phyloP scores from a whole-genome alignment of 2,329 filamentous ascomycete genomes.

The Paracamarosporium sp. region DNA sequence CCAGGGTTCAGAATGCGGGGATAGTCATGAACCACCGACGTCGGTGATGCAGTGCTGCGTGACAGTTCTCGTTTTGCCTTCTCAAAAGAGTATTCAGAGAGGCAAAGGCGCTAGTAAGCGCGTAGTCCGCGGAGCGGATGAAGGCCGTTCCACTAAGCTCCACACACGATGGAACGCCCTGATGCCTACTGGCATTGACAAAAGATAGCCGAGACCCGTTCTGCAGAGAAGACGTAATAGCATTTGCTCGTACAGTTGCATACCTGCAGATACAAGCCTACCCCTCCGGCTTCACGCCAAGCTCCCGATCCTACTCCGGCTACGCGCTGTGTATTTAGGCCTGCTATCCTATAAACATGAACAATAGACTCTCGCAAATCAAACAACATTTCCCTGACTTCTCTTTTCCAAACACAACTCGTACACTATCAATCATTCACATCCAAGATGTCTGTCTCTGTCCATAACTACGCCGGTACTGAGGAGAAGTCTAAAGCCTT shows the following conservation, averaged over 20 bases:
- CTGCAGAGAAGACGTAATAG: not conserved
- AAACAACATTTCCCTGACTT: not conserved
- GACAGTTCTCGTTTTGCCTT: not conserved
- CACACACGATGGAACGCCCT: not conserved
- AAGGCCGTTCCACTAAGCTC: not conserved
- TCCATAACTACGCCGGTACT: conserved; percentile 12
- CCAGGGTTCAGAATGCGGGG: not conserved
- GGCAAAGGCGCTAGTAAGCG: not conserved
- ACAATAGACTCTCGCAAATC: not conserved
- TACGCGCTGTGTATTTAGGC: not conserved
- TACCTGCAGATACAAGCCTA: not conserved
- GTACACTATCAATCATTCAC: not conserved
- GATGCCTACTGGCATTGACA: not conserved
- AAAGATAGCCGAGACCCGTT: not conserved
- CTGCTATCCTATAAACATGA: not conserved
- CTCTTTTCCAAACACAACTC: not conserved
- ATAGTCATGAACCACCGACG: not conserved
- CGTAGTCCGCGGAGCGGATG: not conserved
- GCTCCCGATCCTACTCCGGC: not conserved
- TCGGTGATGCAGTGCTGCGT: not conserved
- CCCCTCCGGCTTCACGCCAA: not conserved
- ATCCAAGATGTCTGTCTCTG: not conserved
- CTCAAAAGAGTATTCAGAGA: not conserved
- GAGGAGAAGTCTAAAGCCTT: conserved; percentile 14
- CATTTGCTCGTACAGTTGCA: not conserved